A percentile compares a stretch with the other conserved stretches of the same genome.
Conservation (phyloP, 805 yeast genomes). For the Nakazawaea populi region DNA sequence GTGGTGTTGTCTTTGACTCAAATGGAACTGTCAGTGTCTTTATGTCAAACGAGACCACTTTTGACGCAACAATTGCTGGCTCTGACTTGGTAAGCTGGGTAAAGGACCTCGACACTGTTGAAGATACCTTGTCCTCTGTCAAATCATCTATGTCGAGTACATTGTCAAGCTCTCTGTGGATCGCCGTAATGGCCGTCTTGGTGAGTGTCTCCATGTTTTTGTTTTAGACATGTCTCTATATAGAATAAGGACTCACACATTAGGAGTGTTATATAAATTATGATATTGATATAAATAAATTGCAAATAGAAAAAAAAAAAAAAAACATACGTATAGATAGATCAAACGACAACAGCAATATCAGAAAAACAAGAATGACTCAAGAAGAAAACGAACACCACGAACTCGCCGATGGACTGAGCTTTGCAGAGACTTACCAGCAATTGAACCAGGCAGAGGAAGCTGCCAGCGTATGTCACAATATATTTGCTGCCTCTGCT, state of each 20-base stretch:
- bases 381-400: slow-evolving; percentile 20
- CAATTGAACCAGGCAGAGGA: slow-evolving; percentile 63
- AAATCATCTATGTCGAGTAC: not conserved
- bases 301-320: not conserved
- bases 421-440: slow-evolving; percentile 51
- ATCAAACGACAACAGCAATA: not conserved
- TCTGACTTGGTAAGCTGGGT: slow-evolving; percentile 43
- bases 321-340: not conserved
- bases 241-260: not conserved
- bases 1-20: slow-evolving; percentile 66
- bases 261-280: not conserved
- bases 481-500: no score
- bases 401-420: slow-evolving; percentile 16
- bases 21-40: slow-evolving; percentile 59
- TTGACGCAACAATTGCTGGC: slow-evolving; percentile 39
- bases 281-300: not conserved
- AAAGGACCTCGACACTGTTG: not conserved
- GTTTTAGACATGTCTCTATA: not conserved
- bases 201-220: not conserved
- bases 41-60: slow-evolving; percentile 45
- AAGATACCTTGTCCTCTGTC: slow-evolving; percentile 1
- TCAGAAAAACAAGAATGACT: slow-evolving; percentile 18
- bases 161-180: not conserved
- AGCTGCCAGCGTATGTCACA: slow-evolving; percentile 42
- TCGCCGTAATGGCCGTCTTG: not conserved